Percentiles rank a stretch among this genome's conserved stretches.
Conservation (phyloP, 1,139 yeast genomes). For the Sugiyamaella pinicola region DNA sequence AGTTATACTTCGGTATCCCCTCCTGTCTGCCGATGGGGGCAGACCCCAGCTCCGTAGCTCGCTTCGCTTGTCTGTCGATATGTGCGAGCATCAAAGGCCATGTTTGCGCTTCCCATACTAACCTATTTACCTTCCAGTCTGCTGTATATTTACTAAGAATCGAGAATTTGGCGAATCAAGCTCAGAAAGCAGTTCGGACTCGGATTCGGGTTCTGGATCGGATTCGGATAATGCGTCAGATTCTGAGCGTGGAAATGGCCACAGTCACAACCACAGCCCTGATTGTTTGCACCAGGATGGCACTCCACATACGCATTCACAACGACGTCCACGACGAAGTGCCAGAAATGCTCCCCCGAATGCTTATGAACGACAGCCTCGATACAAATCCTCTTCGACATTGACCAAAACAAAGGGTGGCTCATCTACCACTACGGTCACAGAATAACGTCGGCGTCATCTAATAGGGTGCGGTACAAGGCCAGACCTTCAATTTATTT, state of each 20-base stretch:
- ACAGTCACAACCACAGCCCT: slow-evolving; percentile 1
- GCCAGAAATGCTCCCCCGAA: slow-evolving; percentile 36
- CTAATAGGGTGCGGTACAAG: background rate
- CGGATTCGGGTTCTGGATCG: slow-evolving; percentile 47
- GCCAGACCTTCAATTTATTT: background rate
- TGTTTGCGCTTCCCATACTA: background rate
- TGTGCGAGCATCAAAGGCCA: no score
- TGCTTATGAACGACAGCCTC: slow-evolving; percentile 42
- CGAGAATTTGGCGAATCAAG: slow-evolving; percentile 67
- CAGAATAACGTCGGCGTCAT: background rate
- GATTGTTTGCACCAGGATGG: slow-evolving; percentile 16
- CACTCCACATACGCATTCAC: slow-evolving; percentile 11
- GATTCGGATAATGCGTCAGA: slow-evolving; percentile 23
- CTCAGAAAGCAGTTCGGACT: slow-evolving; percentile 44
- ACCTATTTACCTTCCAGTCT: slow-evolving; percentile 46
- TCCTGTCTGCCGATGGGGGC: no score
- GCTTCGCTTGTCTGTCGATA: no score
- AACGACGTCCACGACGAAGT: slow-evolving; percentile 23
- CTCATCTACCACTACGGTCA: slow-evolving; percentile 11
- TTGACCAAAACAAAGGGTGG: background rate
- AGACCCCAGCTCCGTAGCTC: no score
- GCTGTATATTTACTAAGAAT: slow-evolving; percentile 91
- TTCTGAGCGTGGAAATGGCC: slow-evolving; percentile 25
- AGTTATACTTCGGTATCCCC: no score
- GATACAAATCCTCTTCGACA: slow-evolving; percentile 8